Base-by-base conservation (phyloP, 1,139 yeast species). In the Yamadazyma trypodendri region DNA sequence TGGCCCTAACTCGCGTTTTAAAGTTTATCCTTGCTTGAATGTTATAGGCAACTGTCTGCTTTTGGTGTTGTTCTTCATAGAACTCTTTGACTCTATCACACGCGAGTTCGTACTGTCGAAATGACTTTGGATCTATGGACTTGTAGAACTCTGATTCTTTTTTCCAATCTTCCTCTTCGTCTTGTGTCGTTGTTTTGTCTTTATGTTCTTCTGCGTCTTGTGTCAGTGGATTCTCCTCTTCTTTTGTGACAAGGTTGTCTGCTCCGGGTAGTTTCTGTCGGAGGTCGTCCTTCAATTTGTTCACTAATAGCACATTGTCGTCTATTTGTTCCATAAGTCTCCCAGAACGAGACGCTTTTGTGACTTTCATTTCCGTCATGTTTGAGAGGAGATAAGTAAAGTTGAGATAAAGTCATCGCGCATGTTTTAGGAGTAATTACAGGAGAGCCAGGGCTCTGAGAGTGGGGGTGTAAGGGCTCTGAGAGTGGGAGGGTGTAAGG, bases 1-100 rank as follows among this genome's bases (percentile, higher is more conserved):
- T 65, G 28, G 84, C 88, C 46, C 89, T 57, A 9, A 68, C 62
- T 51, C 81, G 79, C 2, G 87, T 76, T 53, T 81, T 81, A 62
- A 81, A 82, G 54, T 81, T 80, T 34, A 81, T 79, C 25, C 89
- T 59, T 0, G 88, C 88, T 52, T 81, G 85, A 24, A 82, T 68
- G 50, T 82, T 82, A 54, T 79, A 82, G 0, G 86, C 86, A 21
- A 82, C 86, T 0, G 89, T 82, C 56, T 82, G 89, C 46, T 75
- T 75, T 39, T 68, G 77, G 50, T 82, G 89, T 51, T 82, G 89
- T 46, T 81, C 87, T 46, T 70, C 74, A 53, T 82, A 82, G 49
- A 82, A 82, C 40, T 68, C 72, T 49, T 79, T 79, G 31, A 82
- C 89, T 43, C 87, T 61, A 47, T 79, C 84, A 54, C 83, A 78